Conservation (phyloP, 2,329 filamentous ascomycete species). For the Aspergillus amoenus region DNA sequence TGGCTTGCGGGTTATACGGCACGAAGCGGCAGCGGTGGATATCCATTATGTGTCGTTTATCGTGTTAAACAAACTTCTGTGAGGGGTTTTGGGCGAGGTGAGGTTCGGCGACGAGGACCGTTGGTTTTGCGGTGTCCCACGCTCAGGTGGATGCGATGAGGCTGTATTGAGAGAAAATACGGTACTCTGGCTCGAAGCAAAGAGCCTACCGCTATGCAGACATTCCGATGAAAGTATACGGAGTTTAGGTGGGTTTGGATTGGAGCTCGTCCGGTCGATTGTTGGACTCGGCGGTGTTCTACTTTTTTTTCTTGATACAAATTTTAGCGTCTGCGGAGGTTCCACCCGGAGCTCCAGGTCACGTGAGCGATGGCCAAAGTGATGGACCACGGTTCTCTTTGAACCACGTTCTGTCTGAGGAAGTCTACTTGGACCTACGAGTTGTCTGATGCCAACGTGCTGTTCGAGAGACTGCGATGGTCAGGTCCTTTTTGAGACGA, state of each 20-base stretch:
- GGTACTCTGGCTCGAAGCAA: conserved; percentile 18
- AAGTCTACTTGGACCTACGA: not conserved
- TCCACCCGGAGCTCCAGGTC: conserved; percentile 16
- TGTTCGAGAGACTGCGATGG: not conserved
- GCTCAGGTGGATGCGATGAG: conserved; percentile 3
- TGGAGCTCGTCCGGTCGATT: conserved; percentile 6
- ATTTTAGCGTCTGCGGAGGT: conserved; percentile 26
- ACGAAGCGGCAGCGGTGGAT: conserved; percentile 97
- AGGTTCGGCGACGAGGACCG: not conserved
- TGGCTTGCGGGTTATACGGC: conserved; percentile 83
- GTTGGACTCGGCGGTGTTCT: conserved; percentile 14
- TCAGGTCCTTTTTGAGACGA: not conserved
- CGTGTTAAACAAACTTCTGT: not conserved
- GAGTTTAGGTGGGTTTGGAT: not conserved
- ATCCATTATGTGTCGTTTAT: conserved; percentile 63
- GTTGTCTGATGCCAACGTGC: not conserved
- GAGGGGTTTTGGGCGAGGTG: not conserved
- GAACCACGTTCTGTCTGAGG: not conserved
- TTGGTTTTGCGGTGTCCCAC: not conserved
- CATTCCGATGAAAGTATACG: conserved; percentile 17
- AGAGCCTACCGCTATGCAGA: conserved; percentile 23
- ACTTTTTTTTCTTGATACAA: conserved; percentile 27
- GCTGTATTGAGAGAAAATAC: not conserved
- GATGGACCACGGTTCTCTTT: not conserved
- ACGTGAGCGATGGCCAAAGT: conserved; percentile 18